Conservation (phyloP, 352 stramenopile genomes). For the Globisporangium sylvaticum region DNA sequence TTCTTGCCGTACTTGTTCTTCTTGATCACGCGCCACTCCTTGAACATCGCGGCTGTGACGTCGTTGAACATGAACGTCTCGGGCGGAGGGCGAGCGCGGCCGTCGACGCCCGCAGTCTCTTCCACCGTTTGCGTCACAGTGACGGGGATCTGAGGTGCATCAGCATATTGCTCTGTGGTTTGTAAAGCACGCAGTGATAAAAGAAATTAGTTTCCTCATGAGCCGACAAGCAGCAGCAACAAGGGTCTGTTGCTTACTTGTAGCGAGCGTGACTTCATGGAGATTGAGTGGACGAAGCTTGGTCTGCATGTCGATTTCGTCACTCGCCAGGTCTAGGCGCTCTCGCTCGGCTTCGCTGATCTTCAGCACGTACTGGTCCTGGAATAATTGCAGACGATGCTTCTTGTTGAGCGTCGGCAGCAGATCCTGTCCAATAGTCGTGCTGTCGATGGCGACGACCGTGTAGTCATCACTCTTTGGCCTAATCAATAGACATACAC, state of each 20-base stretch:
- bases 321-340: slow-evolving; percentile 72
- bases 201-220: slow-evolving; percentile 1
- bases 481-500: slow-evolving; percentile 25
- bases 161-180: slow-evolving; percentile 75
- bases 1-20: slow-evolving; percentile 91
- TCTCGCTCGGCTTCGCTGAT: slow-evolving; percentile 83
- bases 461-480: slow-evolving; percentile 89
- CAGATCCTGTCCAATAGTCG: slow-evolving; percentile 73
- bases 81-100: slow-evolving; percentile 61
- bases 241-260: slow-evolving; percentile 58
- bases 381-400: slow-evolving; percentile 78
- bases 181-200: slow-evolving; percentile 3
- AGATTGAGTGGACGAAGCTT: slow-evolving; percentile 79
- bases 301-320: slow-evolving; percentile 88
- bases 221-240: too few relatives aligned
- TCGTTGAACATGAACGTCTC: slow-evolving; percentile 92
- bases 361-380: slow-evolving; percentile 88
- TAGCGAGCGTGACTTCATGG: slow-evolving; percentile 83
- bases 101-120: slow-evolving; percentile 61
- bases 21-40: slow-evolving; percentile 89
- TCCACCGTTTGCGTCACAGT: slow-evolving; percentile 64
- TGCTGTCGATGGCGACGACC: slow-evolving; percentile 79
- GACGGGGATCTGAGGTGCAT: slow-evolving; percentile 71
- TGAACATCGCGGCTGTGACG: slow-evolving; percentile 87
- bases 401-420: slow-evolving; percentile 87